Percentiles rank a stretch among this genome's conserved stretches.
These are phyloP conservation scores for Prunus yedoensis DNA, from an alignment of 331 rosid species.

Conservation along the genomic window DNA sequence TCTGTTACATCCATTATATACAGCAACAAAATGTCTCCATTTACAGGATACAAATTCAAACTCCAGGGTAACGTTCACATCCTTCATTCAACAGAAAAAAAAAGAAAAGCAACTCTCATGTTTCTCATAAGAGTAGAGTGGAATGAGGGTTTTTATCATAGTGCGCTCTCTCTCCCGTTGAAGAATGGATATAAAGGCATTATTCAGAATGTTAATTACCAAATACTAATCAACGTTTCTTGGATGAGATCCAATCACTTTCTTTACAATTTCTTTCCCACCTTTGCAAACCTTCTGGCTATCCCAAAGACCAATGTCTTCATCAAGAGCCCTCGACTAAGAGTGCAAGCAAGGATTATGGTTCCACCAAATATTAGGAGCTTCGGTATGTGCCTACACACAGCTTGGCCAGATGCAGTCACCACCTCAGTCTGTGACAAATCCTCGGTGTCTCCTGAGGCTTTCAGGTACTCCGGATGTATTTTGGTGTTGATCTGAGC, in stretches of 20 bases:
- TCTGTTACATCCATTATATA: background rate
- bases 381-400: constrained; percentile 59
- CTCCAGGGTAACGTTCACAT: background rate
- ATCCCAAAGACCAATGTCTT: constrained; percentile 75
- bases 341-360: constrained; percentile 73
- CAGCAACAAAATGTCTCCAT: background rate
- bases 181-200: background rate
- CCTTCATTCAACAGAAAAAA: background rate
- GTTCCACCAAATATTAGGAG: constrained; percentile 74
- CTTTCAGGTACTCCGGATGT: constrained; percentile 47
- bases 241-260: constrained; percentile 4
- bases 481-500: constrained; percentile 75
- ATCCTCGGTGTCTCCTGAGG: constrained; percentile 39
- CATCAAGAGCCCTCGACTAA: constrained; percentile 68
- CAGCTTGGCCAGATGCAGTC: constrained; percentile 36
- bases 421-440: background rate
- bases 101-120: background rate
- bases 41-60: background rate
- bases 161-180: background rate
- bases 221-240: background rate
- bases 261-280: constrained; percentile 61
- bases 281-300: constrained; percentile 63
- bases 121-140: background rate
- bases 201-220: background rate
- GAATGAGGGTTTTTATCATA: background rate